These are phyloP conservation scores for Daldinia concentrica DNA, from an alignment of 495 filamentous ascomycete species.

Conservation along the genomic window DNA sequence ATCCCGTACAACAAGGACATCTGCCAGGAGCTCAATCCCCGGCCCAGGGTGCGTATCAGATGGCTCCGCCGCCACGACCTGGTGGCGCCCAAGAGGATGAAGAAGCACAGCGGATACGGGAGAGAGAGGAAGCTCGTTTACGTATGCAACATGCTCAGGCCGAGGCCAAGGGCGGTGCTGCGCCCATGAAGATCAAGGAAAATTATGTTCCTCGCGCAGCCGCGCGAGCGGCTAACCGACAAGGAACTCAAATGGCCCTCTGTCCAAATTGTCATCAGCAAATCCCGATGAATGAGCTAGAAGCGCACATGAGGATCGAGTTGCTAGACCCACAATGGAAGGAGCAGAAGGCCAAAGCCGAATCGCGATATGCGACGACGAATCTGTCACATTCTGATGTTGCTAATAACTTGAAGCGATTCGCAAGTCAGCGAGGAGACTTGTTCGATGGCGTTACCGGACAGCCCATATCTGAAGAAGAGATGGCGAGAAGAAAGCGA, in stretches of 20 bases:
- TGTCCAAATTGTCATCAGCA: slow-evolving; percentile 96
- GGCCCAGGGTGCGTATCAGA: slow-evolving; percentile 49
- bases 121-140: slow-evolving; percentile 72
- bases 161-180: slow-evolving; percentile 72
- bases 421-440: slow-evolving; percentile 90
- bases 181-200: slow-evolving; percentile 90
- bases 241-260: slow-evolving; percentile 72
- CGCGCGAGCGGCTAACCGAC: slow-evolving; percentile 69
- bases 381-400: slow-evolving; percentile 89
- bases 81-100: slow-evolving; percentile 65
- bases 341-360: slow-evolving; percentile 89
- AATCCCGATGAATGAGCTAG: slow-evolving; percentile 85
- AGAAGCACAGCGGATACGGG: slow-evolving; percentile 72
- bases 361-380: slow-evolving; percentile 83
- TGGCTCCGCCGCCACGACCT: slow-evolving; percentile 43
- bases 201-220: slow-evolving; percentile 91
- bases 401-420: slow-evolving; percentile 93
- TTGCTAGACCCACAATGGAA: slow-evolving; percentile 96
- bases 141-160: slow-evolving; percentile 81
- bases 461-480: slow-evolving; percentile 73
- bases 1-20: slow-evolving; percentile 41
- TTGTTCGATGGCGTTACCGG: slow-evolving; percentile 85
- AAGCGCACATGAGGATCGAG: slow-evolving; percentile 96
- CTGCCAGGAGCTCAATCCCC: slow-evolving; percentile 46
- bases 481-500: slow-evolving; percentile 78